Conservation (phyloP, 169 alveolate genomes). For the Plasmodium coatneyi region DNA sequence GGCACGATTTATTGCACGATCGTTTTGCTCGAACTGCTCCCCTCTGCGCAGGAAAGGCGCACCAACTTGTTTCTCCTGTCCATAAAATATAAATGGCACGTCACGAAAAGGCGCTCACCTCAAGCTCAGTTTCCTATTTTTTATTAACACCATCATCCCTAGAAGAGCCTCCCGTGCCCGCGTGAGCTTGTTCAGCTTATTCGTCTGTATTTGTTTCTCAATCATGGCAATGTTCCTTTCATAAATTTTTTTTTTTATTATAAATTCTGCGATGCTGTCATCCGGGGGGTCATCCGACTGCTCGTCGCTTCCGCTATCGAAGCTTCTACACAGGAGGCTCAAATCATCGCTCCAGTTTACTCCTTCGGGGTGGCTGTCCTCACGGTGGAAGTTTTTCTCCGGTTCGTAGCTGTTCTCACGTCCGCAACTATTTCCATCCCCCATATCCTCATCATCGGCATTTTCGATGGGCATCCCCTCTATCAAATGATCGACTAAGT, state of each 20-base stretch:
- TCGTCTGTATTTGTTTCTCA: conserved; percentile 49
- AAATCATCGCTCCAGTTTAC: not conserved
- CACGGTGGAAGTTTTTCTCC: not conserved
- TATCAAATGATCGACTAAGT: not conserved
- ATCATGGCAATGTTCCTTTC: conserved; percentile 66
- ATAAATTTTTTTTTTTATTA: conserved; percentile 52
- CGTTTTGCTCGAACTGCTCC: not conserved
- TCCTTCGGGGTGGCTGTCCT: not conserved
- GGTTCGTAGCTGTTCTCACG: not conserved
- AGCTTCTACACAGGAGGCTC: conserved; percentile 1
- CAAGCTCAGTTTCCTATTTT: conserved; percentile 41
- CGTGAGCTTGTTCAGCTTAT: conserved; percentile 39
- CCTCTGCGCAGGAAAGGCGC: not conserved
- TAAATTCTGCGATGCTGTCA: not conserved
- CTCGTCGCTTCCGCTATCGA: not conserved
- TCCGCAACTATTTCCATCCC: not conserved
- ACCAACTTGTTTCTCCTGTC: not conserved
- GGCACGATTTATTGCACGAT: not conserved
- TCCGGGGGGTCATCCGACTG: not conserved
- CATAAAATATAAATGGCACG: not conserved
- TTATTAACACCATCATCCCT: conserved; percentile 42
- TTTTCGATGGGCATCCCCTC: conserved; percentile 3
- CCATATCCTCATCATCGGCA: not conserved
- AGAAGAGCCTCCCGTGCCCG: conserved; percentile 25
- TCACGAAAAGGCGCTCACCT: not conserved